Base-by-base conservation (phyloP, 768 basidiomycete genomes). In the Leccinellum rugosiceps region DNA sequence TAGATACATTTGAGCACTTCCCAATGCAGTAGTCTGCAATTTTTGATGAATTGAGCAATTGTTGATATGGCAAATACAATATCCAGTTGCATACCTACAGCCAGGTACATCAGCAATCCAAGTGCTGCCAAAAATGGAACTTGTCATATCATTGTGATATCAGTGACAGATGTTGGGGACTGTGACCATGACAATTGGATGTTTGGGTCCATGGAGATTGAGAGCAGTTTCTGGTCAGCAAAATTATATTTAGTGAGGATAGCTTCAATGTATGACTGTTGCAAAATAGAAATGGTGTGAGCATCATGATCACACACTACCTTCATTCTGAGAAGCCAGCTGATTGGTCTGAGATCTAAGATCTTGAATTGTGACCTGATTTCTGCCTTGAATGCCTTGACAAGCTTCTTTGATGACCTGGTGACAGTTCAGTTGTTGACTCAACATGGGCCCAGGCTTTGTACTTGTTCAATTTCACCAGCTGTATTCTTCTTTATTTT, bases 171-270 rank as follows among this genome's bases (percentile, higher is more conserved):
- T 1, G 43, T 28, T 0, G 64, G 73, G 13, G 55, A 74, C 50
- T 63, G 69, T 0, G 28, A 49, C 1, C 28, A 60, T 0, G 62
- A 58, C 1, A 76, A 64, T 6, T 61, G 66, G 0, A 66, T 30
- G 50, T 60, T 23, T n/a, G 65, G 57, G 30, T 76, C 74, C 69
- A 77, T 73, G 0, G 73, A 74, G 1, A 64, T 72, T 0, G 60
- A 57, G 38, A 73, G 58, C 0, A 70, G 63, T 8, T 71, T 67
- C 7, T 61, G 32, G 0, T 70, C 58, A 0, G 60, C 52, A 26
- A 75, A 66, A 10, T 64, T 61, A 57, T 74, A 77, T 3, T 60
- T 61, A 0, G n/a, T 8, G 44, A 77, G 52, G 49, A 76, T 66
- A 1, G 52, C 43, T 5, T 72, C 60, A 41, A 77, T 66, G 58